Conservation (phyloP, 2,329 filamentous ascomycete species). For the Diaporthe sp. region DNA sequence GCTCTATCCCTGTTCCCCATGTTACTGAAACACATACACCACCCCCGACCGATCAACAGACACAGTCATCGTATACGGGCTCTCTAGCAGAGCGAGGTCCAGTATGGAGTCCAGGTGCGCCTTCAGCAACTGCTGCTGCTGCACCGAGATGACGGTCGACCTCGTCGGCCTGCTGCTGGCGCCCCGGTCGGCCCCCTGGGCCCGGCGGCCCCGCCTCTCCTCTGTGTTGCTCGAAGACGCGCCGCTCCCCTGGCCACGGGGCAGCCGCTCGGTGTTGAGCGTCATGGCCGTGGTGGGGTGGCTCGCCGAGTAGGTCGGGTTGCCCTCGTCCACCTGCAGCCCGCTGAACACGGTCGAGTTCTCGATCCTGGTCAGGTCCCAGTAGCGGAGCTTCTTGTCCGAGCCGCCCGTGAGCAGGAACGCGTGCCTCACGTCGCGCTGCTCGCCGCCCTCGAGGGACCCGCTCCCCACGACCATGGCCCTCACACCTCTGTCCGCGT, state of each 20-base stretch:
- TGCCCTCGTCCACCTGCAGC: conserved; percentile 76
- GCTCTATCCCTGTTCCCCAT: neutral
- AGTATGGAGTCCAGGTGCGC: conserved; percentile 90
- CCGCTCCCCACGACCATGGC: conserved; percentile 82
- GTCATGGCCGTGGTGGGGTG: conserved; percentile 74
- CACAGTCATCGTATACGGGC: conserved; percentile 92
- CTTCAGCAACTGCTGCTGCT: conserved; percentile 88
- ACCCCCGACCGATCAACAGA: conserved; percentile 91
- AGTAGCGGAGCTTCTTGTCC: conserved; percentile 93
- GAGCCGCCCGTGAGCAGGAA: conserved; percentile 91
- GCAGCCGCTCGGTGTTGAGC: conserved; percentile 75
- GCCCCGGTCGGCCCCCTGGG: conserved; percentile 24
- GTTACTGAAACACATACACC: conserved; percentile 82
- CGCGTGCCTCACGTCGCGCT: conserved; percentile 80
- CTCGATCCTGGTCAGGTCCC: conserved; percentile 87
- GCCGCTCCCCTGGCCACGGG: conserved; percentile 49
- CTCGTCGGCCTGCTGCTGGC: conserved; percentile 67
- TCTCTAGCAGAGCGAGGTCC: conserved; percentile 89
- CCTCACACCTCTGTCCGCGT: conserved; percentile 76
- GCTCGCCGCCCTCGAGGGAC: conserved; percentile 70
- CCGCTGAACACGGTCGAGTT: conserved; percentile 86
- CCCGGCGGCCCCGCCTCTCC: conserved; percentile 33
- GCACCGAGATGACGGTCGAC: conserved; percentile 86
- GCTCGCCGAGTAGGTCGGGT: conserved; percentile 78
- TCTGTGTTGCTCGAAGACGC: conserved; percentile 48